A percentile compares a stretch with the other conserved stretches of the same genome.
These are phyloP conservation scores for Epichloe typhina DNA, from an alignment of 2,329 filamentous ascomycete species.

Conservation along the genomic window DNA sequence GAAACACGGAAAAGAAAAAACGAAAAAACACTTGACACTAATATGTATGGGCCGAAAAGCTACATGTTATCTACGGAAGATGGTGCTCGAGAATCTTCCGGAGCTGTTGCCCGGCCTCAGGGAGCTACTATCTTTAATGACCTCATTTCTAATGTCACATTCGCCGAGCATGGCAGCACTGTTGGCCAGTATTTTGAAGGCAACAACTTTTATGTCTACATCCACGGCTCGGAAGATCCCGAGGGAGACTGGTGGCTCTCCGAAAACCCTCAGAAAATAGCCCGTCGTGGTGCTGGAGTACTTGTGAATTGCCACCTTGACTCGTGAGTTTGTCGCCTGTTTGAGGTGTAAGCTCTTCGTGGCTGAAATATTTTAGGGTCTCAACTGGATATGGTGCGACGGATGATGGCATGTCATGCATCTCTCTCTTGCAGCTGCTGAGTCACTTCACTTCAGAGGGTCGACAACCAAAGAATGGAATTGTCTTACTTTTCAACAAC, in stretches of 20 bases:
- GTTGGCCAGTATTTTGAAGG: constrained; percentile 72
- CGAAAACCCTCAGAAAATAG: constrained; percentile 25
- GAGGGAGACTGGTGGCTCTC: constrained; percentile 60
- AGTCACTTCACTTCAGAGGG: constrained; percentile 67
- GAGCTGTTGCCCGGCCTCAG: constrained; percentile 5
- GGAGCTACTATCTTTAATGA: constrained; percentile 65
- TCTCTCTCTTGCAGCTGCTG: constrained; percentile 74
- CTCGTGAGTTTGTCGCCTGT: constrained; percentile 28
- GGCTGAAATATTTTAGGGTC: constrained; percentile 41
- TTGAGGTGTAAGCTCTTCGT: background rate
- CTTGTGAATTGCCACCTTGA: constrained; percentile 94
- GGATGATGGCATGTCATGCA: constrained; percentile 82
- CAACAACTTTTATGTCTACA: constrained; percentile 83
- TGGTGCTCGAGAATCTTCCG: background rate
- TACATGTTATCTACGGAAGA: background rate
- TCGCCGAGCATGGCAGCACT: constrained; percentile 16
- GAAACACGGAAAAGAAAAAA: too few species aligned
- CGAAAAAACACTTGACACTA: background rate
- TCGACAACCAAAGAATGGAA: constrained; percentile 62
- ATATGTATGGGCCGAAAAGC: background rate
- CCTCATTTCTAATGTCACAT: constrained; percentile 63
- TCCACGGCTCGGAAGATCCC: constrained; percentile 67
- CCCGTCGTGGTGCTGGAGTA: constrained; percentile 57
- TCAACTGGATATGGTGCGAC: constrained; percentile 87
- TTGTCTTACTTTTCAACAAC: constrained; percentile 85